Percentiles rank a stretch among this genome's conserved stretches.
phyloP scores from a whole-genome alignment of 805 yeast species.

The Candida khao-thaluensis region DNA sequence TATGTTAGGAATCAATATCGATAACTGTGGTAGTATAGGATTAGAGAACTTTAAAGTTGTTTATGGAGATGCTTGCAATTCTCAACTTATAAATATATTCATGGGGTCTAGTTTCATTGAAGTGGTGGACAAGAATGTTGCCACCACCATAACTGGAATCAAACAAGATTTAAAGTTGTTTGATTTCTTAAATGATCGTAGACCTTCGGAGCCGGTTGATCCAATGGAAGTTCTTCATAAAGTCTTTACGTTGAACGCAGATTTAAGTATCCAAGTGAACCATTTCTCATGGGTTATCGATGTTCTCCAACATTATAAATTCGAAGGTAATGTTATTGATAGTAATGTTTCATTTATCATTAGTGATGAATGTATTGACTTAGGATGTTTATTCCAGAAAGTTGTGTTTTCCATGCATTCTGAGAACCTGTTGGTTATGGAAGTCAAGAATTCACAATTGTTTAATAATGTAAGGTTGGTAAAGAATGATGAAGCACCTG shows the following conservation, averaged over 20 bases:
- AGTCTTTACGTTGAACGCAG: not conserved
- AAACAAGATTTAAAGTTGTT: conserved; percentile 11
- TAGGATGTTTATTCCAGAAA: conserved; percentile 21
- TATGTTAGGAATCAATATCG: conserved; percentile 4
- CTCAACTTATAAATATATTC: conserved; percentile 5
- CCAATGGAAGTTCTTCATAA: not conserved
- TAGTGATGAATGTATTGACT: conserved; percentile 13
- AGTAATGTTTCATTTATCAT: conserved; percentile 17
- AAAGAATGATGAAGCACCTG: conserved; percentile 6
- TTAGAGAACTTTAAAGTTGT: conserved; percentile 11
- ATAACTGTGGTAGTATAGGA: not conserved
- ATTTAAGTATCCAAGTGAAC: conserved; percentile 18
- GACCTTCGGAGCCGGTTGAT: not conserved
- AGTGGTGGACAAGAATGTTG: conserved; percentile 5
- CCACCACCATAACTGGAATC: conserved; percentile 1
- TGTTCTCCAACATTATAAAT: conserved; percentile 17
- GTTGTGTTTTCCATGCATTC: conserved; percentile 18
- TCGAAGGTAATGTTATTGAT: conserved; percentile 20
- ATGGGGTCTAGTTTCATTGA: conserved; percentile 9
- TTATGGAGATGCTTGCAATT: conserved; percentile 5
- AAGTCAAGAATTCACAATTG: conserved; percentile 28
- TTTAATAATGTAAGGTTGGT: conserved; percentile 17
- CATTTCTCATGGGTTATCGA: conserved; percentile 23
- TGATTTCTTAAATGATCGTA: conserved; percentile 10
- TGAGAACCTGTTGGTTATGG: conserved; percentile 17